These are phyloP conservation scores for Tetradesmus obliquus DNA, from an alignment of 139 green algal species.

Conservation along the genomic window DNA sequence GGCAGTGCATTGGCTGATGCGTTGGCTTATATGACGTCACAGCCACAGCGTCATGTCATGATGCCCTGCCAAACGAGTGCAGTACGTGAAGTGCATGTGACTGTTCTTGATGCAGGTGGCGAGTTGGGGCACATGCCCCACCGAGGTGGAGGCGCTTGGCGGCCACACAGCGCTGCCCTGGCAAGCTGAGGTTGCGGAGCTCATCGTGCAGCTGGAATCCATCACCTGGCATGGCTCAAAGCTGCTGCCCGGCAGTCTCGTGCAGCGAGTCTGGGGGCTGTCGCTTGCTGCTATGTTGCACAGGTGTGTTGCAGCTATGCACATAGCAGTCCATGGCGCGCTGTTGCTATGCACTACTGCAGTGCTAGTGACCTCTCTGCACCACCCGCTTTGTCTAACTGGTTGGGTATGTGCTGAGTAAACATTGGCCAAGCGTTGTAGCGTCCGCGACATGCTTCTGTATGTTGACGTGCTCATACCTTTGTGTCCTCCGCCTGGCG, in stretches of 20 bases:
- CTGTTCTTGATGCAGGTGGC: neutral
- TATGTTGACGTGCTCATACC: too few species aligned
- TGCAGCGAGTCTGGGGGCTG: neutral
- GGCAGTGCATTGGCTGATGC: too few species aligned
- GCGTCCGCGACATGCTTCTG: too few species aligned
- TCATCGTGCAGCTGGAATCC: neutral
- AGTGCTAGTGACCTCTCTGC: too few species aligned
- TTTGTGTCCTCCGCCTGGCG: neutral
- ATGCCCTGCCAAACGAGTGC: too few species aligned
- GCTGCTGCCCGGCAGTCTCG: neutral
- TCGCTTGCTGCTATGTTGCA: neutral
- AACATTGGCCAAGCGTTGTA: too few species aligned
- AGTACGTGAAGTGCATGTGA: neutral
- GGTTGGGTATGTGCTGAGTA: too few species aligned
- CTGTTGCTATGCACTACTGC: too few species aligned
- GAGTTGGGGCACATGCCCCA: neutral
- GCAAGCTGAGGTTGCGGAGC: slow-evolving; percentile 10
- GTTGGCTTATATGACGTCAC: too few species aligned
- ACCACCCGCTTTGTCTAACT: too few species aligned
- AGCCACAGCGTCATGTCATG: too few species aligned
- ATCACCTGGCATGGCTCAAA: neutral
- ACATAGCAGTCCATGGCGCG: neutral
- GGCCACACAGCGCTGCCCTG: neutral
- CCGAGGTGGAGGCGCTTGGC: neutral
- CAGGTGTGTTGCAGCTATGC: neutral